Evolutionary conservation across 2,329 filamentous ascomycete species (phyloP).

Genomic region (Colletotrichum cuscutae): DNA sequence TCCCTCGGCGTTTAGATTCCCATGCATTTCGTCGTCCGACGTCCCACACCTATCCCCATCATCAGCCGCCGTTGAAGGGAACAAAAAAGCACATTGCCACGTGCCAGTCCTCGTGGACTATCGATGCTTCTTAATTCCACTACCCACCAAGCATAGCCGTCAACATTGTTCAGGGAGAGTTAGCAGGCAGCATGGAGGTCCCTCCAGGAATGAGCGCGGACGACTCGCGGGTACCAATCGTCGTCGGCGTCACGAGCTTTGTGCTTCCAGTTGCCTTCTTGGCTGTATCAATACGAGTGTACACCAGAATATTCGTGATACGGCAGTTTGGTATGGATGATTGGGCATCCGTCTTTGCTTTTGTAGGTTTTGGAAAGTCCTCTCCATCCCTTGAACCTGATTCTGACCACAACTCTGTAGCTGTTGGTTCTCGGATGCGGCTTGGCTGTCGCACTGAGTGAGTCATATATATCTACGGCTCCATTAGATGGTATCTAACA

Average conservation of each 20-base stretch:
- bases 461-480: not conserved
- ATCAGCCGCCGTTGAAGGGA: not conserved
- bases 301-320: constrained; percentile 39
- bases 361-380: constrained; percentile 35
- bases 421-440: constrained; percentile 19
- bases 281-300: constrained; percentile 32
- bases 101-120: not conserved
- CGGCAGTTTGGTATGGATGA: constrained; percentile 42
- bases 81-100: not conserved
- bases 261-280: constrained; percentile 26
- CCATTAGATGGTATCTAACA: not conserved
- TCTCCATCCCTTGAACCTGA: not conserved
- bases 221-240: constrained; percentile 1
- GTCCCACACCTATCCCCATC: not conserved
- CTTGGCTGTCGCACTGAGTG: constrained; percentile 24
- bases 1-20: not conserved
- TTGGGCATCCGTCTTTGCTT: constrained; percentile 37
- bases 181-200: constrained; percentile 20
- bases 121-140: not conserved
- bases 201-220: constrained; percentile 20
- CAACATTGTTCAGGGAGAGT: not conserved
- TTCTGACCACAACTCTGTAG: not conserved
- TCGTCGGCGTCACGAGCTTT: not conserved
- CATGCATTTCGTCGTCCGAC: not conserved
- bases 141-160: not conserved